These are phyloP conservation scores for Cryptococcus sp. DNA, from an alignment of 1,284 basidiomycete genomes.

Conservation along the genomic window DNA sequence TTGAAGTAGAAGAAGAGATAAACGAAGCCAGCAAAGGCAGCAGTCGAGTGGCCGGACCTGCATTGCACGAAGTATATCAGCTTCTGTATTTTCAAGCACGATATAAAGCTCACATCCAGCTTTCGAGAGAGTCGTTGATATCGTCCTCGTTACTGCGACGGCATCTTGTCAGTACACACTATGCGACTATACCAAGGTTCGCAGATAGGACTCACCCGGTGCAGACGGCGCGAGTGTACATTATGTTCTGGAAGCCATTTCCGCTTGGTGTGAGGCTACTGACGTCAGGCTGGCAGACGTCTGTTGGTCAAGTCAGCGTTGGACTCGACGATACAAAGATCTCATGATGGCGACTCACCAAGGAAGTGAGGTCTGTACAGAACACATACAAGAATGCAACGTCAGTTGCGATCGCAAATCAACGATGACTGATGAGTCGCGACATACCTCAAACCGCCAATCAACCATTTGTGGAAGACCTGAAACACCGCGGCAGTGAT, in stretches of 20 bases:
- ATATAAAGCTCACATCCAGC: conserved; percentile 31
- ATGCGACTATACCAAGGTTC: background rate
- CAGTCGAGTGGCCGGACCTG: conserved; percentile 41
- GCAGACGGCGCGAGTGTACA: conserved; percentile 60
- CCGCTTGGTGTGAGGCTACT: conserved; percentile 50
- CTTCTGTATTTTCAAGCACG: background rate
- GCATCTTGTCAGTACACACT: background rate
- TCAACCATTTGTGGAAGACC: conserved; percentile 62
- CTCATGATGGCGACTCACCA: conserved; percentile 7
- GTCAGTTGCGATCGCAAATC: background rate
- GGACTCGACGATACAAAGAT: background rate
- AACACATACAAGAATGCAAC: background rate
- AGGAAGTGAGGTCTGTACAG: conserved; percentile 29
- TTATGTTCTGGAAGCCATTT: conserved; percentile 56
- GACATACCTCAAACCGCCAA: conserved; percentile 43
- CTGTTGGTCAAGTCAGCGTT: conserved; percentile 11
- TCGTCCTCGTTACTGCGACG: conserved; percentile 52
- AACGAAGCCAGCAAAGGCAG: conserved; percentile 42
- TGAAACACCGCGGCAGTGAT: conserved; percentile 53
- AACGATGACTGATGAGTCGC: background rate
- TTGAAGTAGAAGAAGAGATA: conserved; percentile 63
- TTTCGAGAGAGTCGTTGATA: conserved; percentile 61
- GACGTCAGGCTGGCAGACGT: conserved; percentile 59
- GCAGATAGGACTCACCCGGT: conserved; percentile 51
- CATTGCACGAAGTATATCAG: background rate